Base-by-base conservation (phyloP, 345 rosid genomes). In the Reutealis trisperma region DNA sequence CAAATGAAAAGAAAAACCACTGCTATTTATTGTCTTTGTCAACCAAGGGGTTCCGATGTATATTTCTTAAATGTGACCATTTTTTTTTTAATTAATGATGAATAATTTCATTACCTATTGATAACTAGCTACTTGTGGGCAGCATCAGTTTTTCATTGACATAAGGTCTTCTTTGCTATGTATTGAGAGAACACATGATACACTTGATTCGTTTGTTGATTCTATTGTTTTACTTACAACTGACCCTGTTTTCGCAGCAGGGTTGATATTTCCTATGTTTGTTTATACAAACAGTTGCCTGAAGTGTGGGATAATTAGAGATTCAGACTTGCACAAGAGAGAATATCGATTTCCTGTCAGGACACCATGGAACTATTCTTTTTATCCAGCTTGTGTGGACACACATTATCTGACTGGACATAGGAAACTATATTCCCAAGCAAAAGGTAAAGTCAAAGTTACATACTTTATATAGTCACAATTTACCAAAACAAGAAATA, bases 191-290 rank as follows among this genome's bases (percentile, higher is more conserved):
- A 5, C 45, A 42, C 9, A 22, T 70, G 47, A 6, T 2, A 5
- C 45, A 42, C 9, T 34, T 70, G 47, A 6, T 27, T 27, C 1
- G 12, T 55, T 14, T 83, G 16, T 77, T 76, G 32, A 74, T 62
- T 83, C 47, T 54, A 34, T 70, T 32, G 34, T 27, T 16, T 3
- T 41, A 52, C 41, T 78, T 72, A 5, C 59, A 15, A 18, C 44
- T 73, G 8, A 52, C 15, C 4, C 37, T 77, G 30, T 41, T 21
- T 71, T 24, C 22, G 63, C 25, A 67, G 76, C 83, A 85, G 90
- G 85, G 73, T 72, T 85, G 77, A 73, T 72, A 72, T 72, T 63
- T 70, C 82, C 75, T 72, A 85, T 85, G 88, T 70, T 74, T 19
- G 37, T 75, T 72, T 70, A 18, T 45, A 37, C 82, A 42, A 71